These are phyloP conservation scores for Tuber melanosporum DNA, from an alignment of 495 filamentous ascomycete species.

Conservation along the genomic window DNA sequence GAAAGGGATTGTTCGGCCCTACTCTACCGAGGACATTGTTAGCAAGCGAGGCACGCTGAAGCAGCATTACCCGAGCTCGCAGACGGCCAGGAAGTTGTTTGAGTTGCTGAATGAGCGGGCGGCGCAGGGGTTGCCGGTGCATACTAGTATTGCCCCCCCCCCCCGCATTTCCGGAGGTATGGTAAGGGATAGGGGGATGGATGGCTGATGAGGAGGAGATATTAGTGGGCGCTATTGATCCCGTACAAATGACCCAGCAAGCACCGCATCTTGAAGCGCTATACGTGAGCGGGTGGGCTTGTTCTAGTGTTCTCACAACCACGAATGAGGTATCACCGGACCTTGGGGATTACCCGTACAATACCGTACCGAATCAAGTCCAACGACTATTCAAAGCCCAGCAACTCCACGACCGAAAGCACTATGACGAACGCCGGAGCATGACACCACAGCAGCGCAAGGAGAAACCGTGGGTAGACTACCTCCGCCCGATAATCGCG, in stretches of 20 bases:
- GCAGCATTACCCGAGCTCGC: conserved; percentile 80
- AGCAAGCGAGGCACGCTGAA: conserved; percentile 81
- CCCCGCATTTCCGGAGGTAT: background rate
- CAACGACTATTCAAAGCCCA: conserved; percentile 94
- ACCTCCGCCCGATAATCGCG: conserved; percentile 89
- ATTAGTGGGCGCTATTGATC: conserved; percentile 92
- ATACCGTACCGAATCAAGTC: conserved; percentile 97
- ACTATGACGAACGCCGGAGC: conserved; percentile 76
- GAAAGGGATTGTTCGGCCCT: conserved; percentile 83
- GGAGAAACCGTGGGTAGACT: conserved; percentile 77
- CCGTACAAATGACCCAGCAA: conserved; percentile 98
- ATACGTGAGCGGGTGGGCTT: conserved; percentile 95
- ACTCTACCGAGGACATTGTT: conserved; percentile 82
- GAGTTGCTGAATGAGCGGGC: conserved; percentile 71
- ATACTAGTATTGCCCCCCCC: conserved; percentile 61
- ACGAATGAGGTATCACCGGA: conserved; percentile 97
- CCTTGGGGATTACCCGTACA: conserved; percentile 97
- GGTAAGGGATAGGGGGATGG: background rate
- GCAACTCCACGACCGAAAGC: conserved; percentile 90
- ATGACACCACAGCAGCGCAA: conserved; percentile 64
- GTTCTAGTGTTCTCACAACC: conserved; percentile 80
- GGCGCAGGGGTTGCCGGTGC: conserved; percentile 73
- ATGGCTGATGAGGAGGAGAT: background rate
- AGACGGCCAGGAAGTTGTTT: conserved; percentile 93
- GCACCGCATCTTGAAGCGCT: conserved; percentile 91